Evolutionary conservation across 495 filamentous ascomycete genomes (phyloP), one percentile per base, ranked within the genome.

Genomic region (Aspergillus campestris): DNA sequence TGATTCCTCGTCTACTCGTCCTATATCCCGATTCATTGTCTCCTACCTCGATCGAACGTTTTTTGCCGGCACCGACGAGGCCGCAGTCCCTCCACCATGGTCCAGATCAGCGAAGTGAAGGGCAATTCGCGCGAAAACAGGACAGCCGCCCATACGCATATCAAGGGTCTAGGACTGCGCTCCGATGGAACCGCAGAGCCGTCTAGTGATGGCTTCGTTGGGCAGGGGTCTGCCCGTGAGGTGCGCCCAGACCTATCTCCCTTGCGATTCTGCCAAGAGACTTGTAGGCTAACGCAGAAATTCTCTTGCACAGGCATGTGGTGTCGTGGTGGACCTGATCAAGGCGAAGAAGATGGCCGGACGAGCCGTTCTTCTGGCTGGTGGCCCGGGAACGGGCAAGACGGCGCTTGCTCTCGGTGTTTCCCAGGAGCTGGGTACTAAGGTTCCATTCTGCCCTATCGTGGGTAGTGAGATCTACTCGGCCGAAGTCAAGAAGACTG

Each of bases 401-500:
- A 98, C 92, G 11, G 92, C 92, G 11, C 80, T 97, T 43, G 92
- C 92, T 15, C 75, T 97, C 39, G 91, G 90, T 36, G 87, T 98
- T 51, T 88, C 84, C 55, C 90, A 95, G 62, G 91, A 96, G 61
- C 79, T 98, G 44, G 92, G 92, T 54, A 92, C 89, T 9, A 95
- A 95, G 67, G 94, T 98, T 42, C 92, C 92, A 5, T 98, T 98
- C 61, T 94, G 90, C 59, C 88, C 89, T 31, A 95, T 98, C 55
- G 90, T 94, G 28, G 92, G 89, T 48, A 95, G 89, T 67, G 92
- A 98, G 59, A 83, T 98, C 52, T 98, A 95, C 70, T 91, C 86
- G 37, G 84, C 91, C 33, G 92, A 98, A 66, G 87, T 98, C 47
- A 96, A 96, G 79, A 98, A 98, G 79, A 97, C 92, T 13, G 92